These are phyloP conservation scores for Colletotrichum gloeosporioides DNA, from an alignment of 2,329 filamentous ascomycete genomes.

Conservation along the genomic window DNA sequence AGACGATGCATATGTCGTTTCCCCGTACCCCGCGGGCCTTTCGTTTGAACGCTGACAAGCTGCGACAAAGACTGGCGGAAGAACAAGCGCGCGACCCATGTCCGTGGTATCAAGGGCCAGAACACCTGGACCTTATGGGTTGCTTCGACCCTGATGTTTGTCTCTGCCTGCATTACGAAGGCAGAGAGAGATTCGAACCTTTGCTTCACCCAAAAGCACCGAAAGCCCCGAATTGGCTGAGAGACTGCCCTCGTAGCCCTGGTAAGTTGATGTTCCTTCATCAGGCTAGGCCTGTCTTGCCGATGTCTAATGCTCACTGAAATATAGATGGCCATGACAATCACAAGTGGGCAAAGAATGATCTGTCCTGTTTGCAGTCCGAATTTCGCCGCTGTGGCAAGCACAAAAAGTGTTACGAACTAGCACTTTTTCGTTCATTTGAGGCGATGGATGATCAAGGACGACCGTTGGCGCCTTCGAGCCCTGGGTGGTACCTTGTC, in stretches of 20 bases:
- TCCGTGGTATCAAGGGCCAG: not conserved
- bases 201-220: not conserved
- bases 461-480: not conserved
- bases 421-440: accelerated
- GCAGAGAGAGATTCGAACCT: not conserved
- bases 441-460: accelerated
- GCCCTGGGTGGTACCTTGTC: not conserved
- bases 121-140: not conserved
- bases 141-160: not conserved
- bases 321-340: accelerated
- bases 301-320: not conserved
- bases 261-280: not conserved
- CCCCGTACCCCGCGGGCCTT: accelerated
- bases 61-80: not conserved
- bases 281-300: not conserved
- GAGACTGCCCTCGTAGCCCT: not conserved
- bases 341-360: not conserved
- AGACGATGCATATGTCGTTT: not conserved
- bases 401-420: not conserved
- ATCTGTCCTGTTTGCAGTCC: not conserved
- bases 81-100: not conserved
- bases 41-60: not conserved
- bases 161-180: not conserved
- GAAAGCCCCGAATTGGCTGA: not conserved
- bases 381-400: not conserved